Percentiles rank a stretch among this genome's conserved stretches.
Evolutionary conservation across 78 protist species (phyloP).

Genomic region (Planoprotostelium fungivorum): DNA sequence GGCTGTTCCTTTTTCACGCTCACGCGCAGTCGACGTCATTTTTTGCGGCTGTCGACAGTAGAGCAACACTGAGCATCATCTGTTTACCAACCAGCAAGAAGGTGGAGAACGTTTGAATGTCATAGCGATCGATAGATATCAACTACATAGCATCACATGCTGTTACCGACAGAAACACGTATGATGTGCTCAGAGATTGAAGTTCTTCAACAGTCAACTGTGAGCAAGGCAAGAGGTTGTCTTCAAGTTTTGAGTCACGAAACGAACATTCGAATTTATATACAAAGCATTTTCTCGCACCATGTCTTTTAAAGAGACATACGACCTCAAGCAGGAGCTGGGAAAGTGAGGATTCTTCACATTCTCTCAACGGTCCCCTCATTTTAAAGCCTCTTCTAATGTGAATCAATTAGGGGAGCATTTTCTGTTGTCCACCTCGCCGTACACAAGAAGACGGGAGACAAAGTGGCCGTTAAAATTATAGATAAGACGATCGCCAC

Average conservation of each 20-base stretch:
- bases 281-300: neutral
- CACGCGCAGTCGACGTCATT: neutral
- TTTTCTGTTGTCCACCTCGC: constrained; percentile 54
- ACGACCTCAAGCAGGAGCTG: constrained; percentile 42
- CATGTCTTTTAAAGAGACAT: constrained; percentile 13
- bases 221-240: too few species aligned
- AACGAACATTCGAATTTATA: neutral
- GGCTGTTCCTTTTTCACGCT: too few species aligned
- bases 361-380: neutral
- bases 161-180: too few species aligned
- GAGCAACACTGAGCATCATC: too few species aligned
- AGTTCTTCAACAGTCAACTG: too few species aligned
- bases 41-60: too few species aligned
- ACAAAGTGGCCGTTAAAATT: constrained; percentile 57
- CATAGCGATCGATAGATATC: too few species aligned
- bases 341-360: constrained; percentile 34
- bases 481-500: constrained; percentile 26
- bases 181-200: too few species aligned
- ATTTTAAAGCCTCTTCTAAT: neutral
- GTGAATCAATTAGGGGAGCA: constrained; percentile 39
- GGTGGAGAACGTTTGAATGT: too few species aligned
- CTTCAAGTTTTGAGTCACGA: too few species aligned
- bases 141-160: too few species aligned
- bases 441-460: constrained; percentile 35
- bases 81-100: too few species aligned